Evolutionary conservation across 2,329 filamentous ascomycete species (phyloP), one percentile per base, ranked within the genome.

Genomic region (Didymella lethalis): DNA sequence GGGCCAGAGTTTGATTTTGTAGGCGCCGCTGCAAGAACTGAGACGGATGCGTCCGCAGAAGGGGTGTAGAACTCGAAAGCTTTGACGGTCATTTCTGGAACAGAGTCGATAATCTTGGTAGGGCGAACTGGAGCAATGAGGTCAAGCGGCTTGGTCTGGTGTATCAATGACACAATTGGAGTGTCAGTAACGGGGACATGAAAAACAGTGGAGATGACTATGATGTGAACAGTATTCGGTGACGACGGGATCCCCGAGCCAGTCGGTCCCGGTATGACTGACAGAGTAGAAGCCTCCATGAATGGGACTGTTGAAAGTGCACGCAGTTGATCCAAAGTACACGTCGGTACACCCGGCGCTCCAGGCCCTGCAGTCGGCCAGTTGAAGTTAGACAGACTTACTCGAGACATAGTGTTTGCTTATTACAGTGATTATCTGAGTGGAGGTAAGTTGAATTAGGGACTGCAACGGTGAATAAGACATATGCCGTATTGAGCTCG

Each of bases 351-450:
- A 36, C 20, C 10, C 2, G 29, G 32, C 44, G 36, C 25, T 40
- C 23, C 48, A 16, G 54, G 7, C 43, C 36, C 34, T 6, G 20
- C 36, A 11, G n/a, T n/a, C 14, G 31, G 53, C 53, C 46, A 50
- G 5, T 26, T 18, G 47, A 56, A 50, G 25, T 12, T n/a, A 1
- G 40, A 31, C 14, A 32, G n/a, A 28, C 12, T 4, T 36, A 18
- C 7, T 32, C 18, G 53, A 46, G 53, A 45, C 47, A 56, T 50
- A 18, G 7, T 12, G 26, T 16, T 40, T 25, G 12, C 23, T 4
- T 5, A 1, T 16, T n/a, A 5, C n/a, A 49, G 18, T 28, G 46
- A 47, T 6, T 31, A 43, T 47, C 23, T 28, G n/a, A 12, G 8
- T 25, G 4, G n/a, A 3, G 7, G 1, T 25, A 3, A 32, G 49